Evolutionary conservation across 2,329 filamentous ascomycete genomes (phyloP).

Genomic region (Daldinia sp.): DNA sequence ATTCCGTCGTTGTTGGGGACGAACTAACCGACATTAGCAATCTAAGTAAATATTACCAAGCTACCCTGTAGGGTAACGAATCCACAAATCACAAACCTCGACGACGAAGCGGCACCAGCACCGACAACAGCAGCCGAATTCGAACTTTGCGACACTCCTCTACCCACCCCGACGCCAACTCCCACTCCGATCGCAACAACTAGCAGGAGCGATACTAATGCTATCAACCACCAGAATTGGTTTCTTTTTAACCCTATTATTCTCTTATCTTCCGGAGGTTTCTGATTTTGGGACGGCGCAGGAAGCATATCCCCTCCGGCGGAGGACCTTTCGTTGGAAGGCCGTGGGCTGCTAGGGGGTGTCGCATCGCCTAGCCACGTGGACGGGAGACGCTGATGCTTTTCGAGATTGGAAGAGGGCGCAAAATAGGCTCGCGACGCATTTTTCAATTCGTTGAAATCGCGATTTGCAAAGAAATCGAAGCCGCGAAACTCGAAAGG

Average conservation of each 20-base stretch:
- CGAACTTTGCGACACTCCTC: slow-evolving; percentile 6
- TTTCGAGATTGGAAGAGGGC: slow-evolving; percentile 19
- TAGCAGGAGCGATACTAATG: slow-evolving; percentile 44
- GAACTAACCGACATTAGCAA: slow-evolving; percentile 14
- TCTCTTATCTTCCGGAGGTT: slow-evolving; percentile 28
- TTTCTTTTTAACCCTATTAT: slow-evolving; percentile 46
- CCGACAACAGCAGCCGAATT: slow-evolving; percentile 3
- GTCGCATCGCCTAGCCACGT: slow-evolving; percentile 47
- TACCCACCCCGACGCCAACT: slow-evolving; percentile 50
- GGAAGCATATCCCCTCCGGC: slow-evolving; percentile 11
- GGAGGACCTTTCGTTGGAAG: slow-evolving; percentile 19
- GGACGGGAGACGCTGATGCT: slow-evolving; percentile 31
- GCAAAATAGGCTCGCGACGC: slow-evolving; percentile 44
- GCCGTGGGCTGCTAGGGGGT: slow-evolving; percentile 40
- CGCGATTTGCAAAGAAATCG: slow-evolving; percentile 45
- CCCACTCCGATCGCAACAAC: slow-evolving; percentile 48
- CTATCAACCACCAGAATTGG: slow-evolving; percentile 49
- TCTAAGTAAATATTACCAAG: neutral
- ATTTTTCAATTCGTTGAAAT: slow-evolving; percentile 43
- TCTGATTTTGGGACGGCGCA: slow-evolving; percentile 17
- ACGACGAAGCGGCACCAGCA: slow-evolving; percentile 20
- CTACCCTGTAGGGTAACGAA: neutral
- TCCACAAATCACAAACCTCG: slow-evolving; percentile 40
- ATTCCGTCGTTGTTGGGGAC: slow-evolving; percentile 20
- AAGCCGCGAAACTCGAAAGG: slow-evolving; percentile 45